phyloP scores from a whole-genome alignment of 768 basidiomycete genomes.

The Tricholoma hemisulphureum region DNA sequence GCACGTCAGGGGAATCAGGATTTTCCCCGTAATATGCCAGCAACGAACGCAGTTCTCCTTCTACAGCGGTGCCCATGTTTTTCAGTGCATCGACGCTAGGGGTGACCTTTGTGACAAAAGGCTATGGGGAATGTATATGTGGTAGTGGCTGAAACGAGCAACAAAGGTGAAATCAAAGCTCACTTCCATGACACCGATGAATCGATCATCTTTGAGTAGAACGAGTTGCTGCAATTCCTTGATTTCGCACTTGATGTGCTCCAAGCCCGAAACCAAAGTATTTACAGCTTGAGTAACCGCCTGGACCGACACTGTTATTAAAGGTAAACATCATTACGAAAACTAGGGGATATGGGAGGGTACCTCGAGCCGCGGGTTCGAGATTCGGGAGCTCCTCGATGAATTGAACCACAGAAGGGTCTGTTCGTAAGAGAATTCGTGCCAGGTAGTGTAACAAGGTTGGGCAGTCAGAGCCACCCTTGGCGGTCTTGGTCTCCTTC shows the following conservation, averaged over 20 bases:
- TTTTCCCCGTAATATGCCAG: constrained; percentile 78
- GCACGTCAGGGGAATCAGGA: constrained; percentile 57
- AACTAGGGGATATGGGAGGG: constrained; percentile 16
- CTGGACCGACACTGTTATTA: constrained; percentile 68
- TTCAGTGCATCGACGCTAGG: constrained; percentile 64
- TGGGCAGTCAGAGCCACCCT: constrained; percentile 67
- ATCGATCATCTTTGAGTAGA: constrained; percentile 51
- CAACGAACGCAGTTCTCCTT: constrained; percentile 58
- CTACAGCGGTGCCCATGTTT: constrained; percentile 55
- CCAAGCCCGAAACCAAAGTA: constrained; percentile 53
- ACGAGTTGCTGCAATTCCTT: constrained; percentile 33
- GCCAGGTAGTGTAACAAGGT: constrained; percentile 93
- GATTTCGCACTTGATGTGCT: constrained; percentile 59
- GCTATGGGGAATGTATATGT: constrained; percentile 25
- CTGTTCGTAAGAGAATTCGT: constrained; percentile 62
- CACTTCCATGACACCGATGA: constrained; percentile 71
- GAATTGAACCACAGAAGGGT: constrained; percentile 66
- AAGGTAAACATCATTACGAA: neutral
- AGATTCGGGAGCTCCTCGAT: constrained; percentile 79
- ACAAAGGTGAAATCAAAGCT: constrained; percentile 2
- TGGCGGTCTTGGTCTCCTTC: constrained; percentile 79
- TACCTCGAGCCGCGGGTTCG: constrained; percentile 81
- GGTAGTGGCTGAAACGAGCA: neutral
- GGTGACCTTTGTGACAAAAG: constrained; percentile 50
- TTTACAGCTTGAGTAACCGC: constrained; percentile 59